Conservation (phyloP, 352 stramenopile species). For the Phytopythium litorale region DNA sequence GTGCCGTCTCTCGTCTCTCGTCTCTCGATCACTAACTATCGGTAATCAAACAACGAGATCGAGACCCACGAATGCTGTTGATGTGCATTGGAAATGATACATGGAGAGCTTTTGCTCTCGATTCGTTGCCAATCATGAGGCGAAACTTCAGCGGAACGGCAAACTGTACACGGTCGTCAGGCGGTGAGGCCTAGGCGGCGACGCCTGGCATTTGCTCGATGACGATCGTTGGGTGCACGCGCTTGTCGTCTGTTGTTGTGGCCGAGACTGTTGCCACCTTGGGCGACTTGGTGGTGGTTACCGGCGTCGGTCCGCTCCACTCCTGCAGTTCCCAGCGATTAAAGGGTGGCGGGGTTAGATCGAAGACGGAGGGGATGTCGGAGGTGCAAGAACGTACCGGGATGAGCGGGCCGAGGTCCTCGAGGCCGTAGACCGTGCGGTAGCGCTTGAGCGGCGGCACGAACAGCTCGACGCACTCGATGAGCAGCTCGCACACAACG, state of each 20-base stretch:
- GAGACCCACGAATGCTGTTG: too few relatives aligned
- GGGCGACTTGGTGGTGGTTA: not conserved
- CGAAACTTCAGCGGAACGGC: not conserved
- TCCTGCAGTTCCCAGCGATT: not conserved
- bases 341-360: not conserved
- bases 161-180: not conserved
- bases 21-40: too few relatives aligned
- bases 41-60: too few relatives aligned
- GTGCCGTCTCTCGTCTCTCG: too few relatives aligned
- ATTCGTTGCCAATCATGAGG: too few relatives aligned
- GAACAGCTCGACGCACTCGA: conserved; percentile 7
- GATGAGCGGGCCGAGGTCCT: conserved; percentile 8
- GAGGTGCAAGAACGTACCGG: not conserved
- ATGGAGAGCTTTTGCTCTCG: not conserved
- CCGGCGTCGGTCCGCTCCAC: conserved; percentile 2
- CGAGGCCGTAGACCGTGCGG: conserved; percentile 3
- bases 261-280: not conserved
- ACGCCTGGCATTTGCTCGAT: conserved; percentile 4
- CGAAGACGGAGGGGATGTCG: not conserved
- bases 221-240: conserved; percentile 2
- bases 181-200: not conserved
- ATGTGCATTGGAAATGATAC: not conserved
- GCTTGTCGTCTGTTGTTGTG: not conserved
- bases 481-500: conserved; percentile 1
- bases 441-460: conserved; percentile 5